phyloP scores from a whole-genome alignment of 2,329 filamentous ascomycete species.

The Eutypella sp. region DNA sequence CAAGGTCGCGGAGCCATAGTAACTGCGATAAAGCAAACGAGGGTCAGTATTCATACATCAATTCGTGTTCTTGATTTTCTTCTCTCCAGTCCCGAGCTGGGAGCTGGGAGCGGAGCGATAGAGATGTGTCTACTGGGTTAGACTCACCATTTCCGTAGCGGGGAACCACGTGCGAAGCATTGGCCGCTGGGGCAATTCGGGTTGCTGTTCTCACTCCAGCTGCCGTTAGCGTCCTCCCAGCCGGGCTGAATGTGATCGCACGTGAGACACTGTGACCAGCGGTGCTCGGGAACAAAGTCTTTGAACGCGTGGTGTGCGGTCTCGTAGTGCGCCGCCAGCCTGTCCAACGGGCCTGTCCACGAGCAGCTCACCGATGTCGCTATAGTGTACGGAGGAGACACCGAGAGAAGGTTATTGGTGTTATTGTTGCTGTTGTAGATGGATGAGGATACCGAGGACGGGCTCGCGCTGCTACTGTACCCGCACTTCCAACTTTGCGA shows the following conservation, averaged over 20 bases:
- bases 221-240: conserved; percentile 8
- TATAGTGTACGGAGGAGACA: no score
- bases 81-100: no score
- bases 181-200: background rate
- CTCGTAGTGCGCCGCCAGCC: conserved; percentile 19
- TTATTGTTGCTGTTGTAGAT: no score
- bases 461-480: no score
- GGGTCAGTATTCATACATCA: no score
- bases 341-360: conserved; percentile 21
- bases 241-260: conserved; percentile 11
- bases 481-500: conserved; percentile 21
- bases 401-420: no score
- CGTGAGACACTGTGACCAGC: conserved; percentile 17
- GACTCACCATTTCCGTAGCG: conserved; percentile 20
- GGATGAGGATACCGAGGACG: no score
- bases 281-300: conserved; percentile 2
- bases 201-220: background rate
- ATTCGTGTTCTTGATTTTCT: no score
- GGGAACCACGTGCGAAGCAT: background rate
- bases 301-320: conserved; percentile 18
- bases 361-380: conserved; percentile 15
- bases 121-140: no score
- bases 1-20: no score
- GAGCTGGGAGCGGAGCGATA: conserved; percentile 7
- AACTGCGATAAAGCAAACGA: no score